Evolutionary conservation across 2,329 filamentous ascomycete genomes (phyloP), one percentile per base, ranked within the genome.

Genomic region (Claviceps maximensis): DNA sequence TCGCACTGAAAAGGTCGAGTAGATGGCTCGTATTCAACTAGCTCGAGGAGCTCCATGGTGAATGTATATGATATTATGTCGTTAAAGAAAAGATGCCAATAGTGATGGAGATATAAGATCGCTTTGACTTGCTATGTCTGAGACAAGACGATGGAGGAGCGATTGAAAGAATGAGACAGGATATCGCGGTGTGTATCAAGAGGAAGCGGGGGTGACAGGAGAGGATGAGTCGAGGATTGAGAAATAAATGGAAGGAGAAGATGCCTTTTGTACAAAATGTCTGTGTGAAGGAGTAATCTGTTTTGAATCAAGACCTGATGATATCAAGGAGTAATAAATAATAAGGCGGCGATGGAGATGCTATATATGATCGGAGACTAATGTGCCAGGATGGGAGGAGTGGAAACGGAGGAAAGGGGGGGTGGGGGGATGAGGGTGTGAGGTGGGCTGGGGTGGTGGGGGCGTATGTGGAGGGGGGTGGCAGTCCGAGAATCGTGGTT

Each of bases 1-100:
- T 81, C 77, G 65, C 80, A 84, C 68, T 78, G 74, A 63, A 82
- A 83, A 38, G 79, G 79, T 59, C 80, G 77, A 67, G 77, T 73
- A 54, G 76, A 75, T 49, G 78, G 75, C 71, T 83, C 80, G 64
- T 82, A 78, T 57, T 83, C 79, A 57, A 83, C 79, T 58, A 83
- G 70, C 66, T 83, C 80, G 69, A 82, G 74, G 60, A 83, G 74
- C 68, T 83, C 80, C 80, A 83, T 82, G 46, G 40, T 52, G 31
- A 36, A 41, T 21, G 6, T 38, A 7, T 41, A 15, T 17, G 23
- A 9, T 46, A 1, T 29, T 12, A 13, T 23, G 15, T 8, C 25
- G 44, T 12, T 12, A 4, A 46, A 25, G 44, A 29, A 29, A 2
- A 41, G 8, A 29, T 6, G 31, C n/a, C 7, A 19, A 36, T 38